Percentiles rank a stretch among this genome's conserved stretches.
Conservation (phyloP, 257 asterid species). For the Voacanga thouarsii region DNA sequence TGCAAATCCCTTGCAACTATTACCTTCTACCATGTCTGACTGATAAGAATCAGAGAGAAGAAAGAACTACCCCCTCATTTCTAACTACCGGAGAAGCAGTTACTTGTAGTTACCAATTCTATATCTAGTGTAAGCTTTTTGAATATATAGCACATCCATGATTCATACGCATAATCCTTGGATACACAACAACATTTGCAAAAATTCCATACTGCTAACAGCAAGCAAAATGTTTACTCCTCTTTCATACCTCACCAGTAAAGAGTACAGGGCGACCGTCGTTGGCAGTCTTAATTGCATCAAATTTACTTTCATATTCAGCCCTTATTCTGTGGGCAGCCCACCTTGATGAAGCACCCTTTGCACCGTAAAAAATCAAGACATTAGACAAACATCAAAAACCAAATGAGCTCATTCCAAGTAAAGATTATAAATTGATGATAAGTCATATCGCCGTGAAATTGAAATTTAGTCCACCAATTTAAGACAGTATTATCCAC, state of each 20-base stretch:
- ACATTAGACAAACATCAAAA: conserved; percentile 17
- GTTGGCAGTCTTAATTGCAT: conserved; percentile 70
- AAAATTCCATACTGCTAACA: background rate
- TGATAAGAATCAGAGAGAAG: background rate
- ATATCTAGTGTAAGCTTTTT: background rate
- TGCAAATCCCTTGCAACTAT: background rate
- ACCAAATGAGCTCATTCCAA: background rate
- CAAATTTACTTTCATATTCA: conserved; percentile 57
- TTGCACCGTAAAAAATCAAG: conserved; percentile 23
- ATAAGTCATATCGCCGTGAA: background rate
- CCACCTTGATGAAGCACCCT: conserved; percentile 92
- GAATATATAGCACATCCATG: background rate
- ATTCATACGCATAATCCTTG: background rate
- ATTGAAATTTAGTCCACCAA: background rate
- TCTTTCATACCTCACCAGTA: conserved; percentile 78
- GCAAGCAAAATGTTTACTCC: conserved; percentile 6
- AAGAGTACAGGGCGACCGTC: conserved; percentile 73
- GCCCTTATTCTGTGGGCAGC: conserved; percentile 75
- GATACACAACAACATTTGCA: background rate
- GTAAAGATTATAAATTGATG: background rate
- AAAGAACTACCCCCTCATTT: background rate
- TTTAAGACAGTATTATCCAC: background rate
- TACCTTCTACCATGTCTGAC: background rate
- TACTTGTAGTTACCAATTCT: background rate
- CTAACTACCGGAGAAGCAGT: background rate